A percentile compares a stretch with the other conserved stretches of the same genome.
Conservation (phyloP, 768 basidiomycete genomes). For the Lepiota brunneoincarnata region DNA sequence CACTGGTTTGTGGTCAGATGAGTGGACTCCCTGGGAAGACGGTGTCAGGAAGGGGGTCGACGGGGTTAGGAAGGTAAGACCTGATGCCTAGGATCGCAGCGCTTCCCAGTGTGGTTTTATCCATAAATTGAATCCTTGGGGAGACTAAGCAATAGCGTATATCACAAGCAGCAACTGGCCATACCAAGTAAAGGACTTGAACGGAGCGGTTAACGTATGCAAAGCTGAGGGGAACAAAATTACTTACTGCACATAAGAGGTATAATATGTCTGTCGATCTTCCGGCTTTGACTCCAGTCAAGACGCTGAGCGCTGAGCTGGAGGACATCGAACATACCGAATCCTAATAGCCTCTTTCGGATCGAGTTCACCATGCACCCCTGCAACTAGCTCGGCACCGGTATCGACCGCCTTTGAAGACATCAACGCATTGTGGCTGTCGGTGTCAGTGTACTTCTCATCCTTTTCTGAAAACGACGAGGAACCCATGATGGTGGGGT, state of each 20-base stretch:
- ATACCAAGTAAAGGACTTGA: conserved; percentile 56
- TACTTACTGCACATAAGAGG: conserved; percentile 71
- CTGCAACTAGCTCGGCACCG: conserved; percentile 54
- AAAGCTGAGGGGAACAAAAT: neutral
- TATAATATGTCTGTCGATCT: conserved; percentile 67
- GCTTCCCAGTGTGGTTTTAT: conserved; percentile 69
- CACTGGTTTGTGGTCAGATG: conserved; percentile 67
- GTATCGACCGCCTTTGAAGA: conserved; percentile 56
- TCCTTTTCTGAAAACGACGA: neutral
- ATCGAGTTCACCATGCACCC: conserved; percentile 41
- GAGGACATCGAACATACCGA: conserved; percentile 31
- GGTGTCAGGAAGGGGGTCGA: neutral
- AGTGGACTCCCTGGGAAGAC: conserved; percentile 44
- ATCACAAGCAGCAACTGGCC: neutral
- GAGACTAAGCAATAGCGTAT: neutral
- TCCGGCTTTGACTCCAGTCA: conserved; percentile 33
- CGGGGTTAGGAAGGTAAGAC: conserved; percentile 30
- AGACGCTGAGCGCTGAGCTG: neutral
- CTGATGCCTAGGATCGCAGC: conserved; percentile 69
- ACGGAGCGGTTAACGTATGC: neutral
- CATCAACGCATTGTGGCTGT: conserved; percentile 16
- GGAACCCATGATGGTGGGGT: conserved; percentile 1
- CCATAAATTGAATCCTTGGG: conserved; percentile 76
- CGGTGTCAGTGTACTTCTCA: neutral
- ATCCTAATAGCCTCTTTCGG: conserved; percentile 50